Percentiles rank a stretch among this genome's conserved stretches.
phyloP scores from a whole-genome alignment of 495 filamentous ascomycete species.

The Penicillium macrosclerotiorum region DNA sequence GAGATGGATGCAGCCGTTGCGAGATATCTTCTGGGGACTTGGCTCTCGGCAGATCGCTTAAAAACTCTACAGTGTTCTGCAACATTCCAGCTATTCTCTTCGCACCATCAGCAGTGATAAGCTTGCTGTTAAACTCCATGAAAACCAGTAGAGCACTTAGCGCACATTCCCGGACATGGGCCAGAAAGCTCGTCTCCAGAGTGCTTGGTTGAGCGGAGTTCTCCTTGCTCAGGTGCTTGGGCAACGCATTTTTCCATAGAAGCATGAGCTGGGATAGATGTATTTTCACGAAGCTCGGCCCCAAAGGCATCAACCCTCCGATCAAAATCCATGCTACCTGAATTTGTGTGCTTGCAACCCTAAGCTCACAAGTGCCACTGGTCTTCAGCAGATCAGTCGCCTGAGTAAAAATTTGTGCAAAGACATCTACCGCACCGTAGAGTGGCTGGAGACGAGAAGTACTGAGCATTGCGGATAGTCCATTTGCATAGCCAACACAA shows the following conservation, averaged over 20 bases:
- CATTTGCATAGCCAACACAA: slow-evolving; percentile 91
- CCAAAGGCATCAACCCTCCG: slow-evolving; percentile 92
- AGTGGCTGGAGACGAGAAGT: slow-evolving; percentile 84
- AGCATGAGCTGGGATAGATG: slow-evolving; percentile 92
- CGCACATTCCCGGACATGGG: slow-evolving; percentile 94
- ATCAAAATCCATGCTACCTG: slow-evolving; percentile 98
- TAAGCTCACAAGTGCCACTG: slow-evolving; percentile 85
- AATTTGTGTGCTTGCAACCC: slow-evolving; percentile 89
- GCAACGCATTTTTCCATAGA: slow-evolving; percentile 97
- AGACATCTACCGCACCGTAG: slow-evolving; percentile 93
- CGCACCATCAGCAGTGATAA: slow-evolving; percentile 93
- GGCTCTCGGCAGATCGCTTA: slow-evolving; percentile 76
- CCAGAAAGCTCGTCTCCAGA: slow-evolving; percentile 86
- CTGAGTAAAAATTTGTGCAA: slow-evolving; percentile 85
- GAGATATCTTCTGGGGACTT: slow-evolving; percentile 87
- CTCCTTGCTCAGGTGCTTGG: slow-evolving; percentile 88
- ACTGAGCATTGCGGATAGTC: slow-evolving; percentile 86
- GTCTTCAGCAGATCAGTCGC: slow-evolving; percentile 91
- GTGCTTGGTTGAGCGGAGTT: slow-evolving; percentile 76
- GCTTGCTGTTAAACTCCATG: slow-evolving; percentile 86
- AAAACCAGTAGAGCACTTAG: slow-evolving; percentile 89
- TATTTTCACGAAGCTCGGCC: slow-evolving; percentile 98
- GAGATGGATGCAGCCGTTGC: slow-evolving; percentile 77
- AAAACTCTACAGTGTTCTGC: slow-evolving; percentile 89
- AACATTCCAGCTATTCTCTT: slow-evolving; percentile 89